Conservation (phyloP, 208 protist genomes). For the Lotmaria passim region DNA sequence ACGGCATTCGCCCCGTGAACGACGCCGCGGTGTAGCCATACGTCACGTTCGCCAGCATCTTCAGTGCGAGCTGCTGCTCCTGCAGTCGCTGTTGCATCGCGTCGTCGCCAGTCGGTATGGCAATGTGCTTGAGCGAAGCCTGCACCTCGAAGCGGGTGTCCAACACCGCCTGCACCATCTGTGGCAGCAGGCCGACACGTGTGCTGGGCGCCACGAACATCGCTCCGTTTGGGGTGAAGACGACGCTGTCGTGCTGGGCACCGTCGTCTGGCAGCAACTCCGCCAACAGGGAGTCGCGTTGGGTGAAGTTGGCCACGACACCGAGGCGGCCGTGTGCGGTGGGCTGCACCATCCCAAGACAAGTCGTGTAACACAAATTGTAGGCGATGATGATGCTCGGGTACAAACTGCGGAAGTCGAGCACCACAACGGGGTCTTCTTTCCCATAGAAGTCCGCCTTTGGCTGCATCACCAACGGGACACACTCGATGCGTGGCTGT, state of each 20-base stretch:
- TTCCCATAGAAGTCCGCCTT: conserved; percentile 59
- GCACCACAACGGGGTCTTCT: conserved; percentile 95
- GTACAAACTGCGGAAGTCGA: conserved; percentile 99
- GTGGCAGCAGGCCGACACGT: conserved; percentile 73
- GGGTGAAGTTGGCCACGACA: conserved; percentile 61
- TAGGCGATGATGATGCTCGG: conserved; percentile 99
- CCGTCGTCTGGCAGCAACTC: conserved; percentile 80
- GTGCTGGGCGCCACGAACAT: conserved; percentile 70
- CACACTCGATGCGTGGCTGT: conserved; percentile 77
- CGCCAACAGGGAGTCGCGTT: conserved; percentile 48
- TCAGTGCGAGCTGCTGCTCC: conserved; percentile 98
- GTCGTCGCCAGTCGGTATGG: conserved; percentile 45
- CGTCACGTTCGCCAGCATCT: conserved; percentile 99
- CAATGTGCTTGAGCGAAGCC: conserved; percentile 71
- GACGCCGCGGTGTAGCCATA: conserved; percentile 99
- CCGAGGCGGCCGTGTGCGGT: conserved; percentile 54
- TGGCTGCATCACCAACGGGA: conserved; percentile 87
- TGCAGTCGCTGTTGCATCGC: conserved; percentile 84
- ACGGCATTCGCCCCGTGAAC: conserved; percentile 98
- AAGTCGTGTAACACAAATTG: conserved; percentile 99
- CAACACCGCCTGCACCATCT: conserved; percentile 77
- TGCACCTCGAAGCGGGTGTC: conserved; percentile 87
- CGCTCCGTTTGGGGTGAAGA: conserved; percentile 75
- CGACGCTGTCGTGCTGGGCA: conserved; percentile 35
- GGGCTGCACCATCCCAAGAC: conserved; percentile 67